Base-by-base conservation (phyloP, 257 asterid species). In the Vinca minor region DNA sequence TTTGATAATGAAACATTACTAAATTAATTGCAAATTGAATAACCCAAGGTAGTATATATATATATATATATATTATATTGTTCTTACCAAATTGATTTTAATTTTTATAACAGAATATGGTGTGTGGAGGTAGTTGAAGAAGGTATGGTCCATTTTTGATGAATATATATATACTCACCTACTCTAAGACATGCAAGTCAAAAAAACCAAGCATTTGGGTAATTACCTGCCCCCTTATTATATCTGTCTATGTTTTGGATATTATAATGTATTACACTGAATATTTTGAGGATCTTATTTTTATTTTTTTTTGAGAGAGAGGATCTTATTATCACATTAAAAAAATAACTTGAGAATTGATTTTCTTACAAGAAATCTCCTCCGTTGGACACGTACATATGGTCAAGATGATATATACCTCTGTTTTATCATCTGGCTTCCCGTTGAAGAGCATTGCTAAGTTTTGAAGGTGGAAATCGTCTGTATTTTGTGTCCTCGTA, bases 151-250 rank as follows among this genome's bases (percentile, higher is more conserved):
- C 76, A 64, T 64, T n/a, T n/a, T 47, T 67, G 55, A 58, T 63
- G 60, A 70, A 64, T n/a, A n/a, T n/a, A n/a, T n/a, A 25, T 7
- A 34, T 41, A 31, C 55, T 28, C 68, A 59, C 59, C 61, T 65
- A 74, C 39, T 59, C 14, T 36, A 60, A 59, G 60, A 31, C 26
- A 73, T 17, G 20, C 12, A 76, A 83, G 84, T 81, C n/a, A 86
- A 81, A 76, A 34, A 39, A 63, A 59, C 83, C 79, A 78, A 73
- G 47, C 54, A n/a, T n/a, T n/a, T n/a, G n/a, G n/a, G n/a, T n/a
- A n/a, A 64, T 71, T 68, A 72, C 76, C 74, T 74, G 75, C 68
- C 72, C 66, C 46, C 50, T 61, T 59, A 68, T 13, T 48, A 55
- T 14, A 28, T 53, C 38, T 34, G 38, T 34, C 38, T 7, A 34